Evolutionary conservation across 345 rosid species (phyloP), one percentile per base, ranked within the genome.

Genomic region (Gossypium herbaceum): DNA sequence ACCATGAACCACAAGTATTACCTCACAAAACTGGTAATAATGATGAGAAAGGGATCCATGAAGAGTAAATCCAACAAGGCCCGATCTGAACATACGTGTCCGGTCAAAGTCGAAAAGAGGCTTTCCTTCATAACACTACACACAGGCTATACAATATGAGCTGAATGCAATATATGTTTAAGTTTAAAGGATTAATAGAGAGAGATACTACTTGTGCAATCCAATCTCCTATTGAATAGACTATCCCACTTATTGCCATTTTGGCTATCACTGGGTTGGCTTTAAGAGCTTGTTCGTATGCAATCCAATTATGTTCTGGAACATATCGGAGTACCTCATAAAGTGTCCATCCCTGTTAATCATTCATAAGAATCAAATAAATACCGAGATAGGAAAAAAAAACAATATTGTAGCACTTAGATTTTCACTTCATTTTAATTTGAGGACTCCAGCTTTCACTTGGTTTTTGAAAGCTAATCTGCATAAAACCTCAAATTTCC

Each of bases 21-120:
- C 97, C 98, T 94, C 97, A 22, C 97, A 94, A 19, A 92, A 82
- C 52, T 92, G 97, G 83, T 94, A 94, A 77, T 92, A 94, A 76
- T 87, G 92, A 80, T 94, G 97, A 81, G 97, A 94, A 65, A 94
- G 89, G 41, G 97, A 94, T 75, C 98, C 98, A 71, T 94, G 98
- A 66, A 94, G 95, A 11, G 94, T 82, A 81, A 94, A 94, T 48
- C 97, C 97, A 73, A 91, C 98, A 78, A 94, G 90, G 66, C 97
- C 97, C 60, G 97, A 92, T 85, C 98, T 91, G 80, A 92, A 76
- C 81, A 84, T 82, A 50, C 94, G 91, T 68, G 77, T 68, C 43
- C 82, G 77, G 58, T 91, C 92, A 73, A 92, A 92, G 79, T 90
- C 97, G 43, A 94, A 89, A 17, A 91, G 76, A 0, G 92, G 95